phyloP scores from a whole-genome alignment of 257 asterid species.

The Solanum sitiens region DNA sequence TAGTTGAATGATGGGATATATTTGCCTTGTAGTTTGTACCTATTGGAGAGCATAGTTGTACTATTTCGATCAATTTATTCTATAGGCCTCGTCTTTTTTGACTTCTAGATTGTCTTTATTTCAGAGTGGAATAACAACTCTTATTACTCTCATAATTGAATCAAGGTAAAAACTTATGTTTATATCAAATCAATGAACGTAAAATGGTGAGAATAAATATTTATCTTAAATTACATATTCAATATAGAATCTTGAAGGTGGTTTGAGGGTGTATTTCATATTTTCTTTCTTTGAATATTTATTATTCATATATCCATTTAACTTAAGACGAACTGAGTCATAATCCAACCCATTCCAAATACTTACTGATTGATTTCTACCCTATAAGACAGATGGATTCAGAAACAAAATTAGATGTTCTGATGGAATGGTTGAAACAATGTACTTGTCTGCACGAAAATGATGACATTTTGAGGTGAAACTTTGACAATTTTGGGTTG shows the following conservation, averaged over 20 bases:
- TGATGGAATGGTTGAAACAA: background rate
- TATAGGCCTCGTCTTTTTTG: background rate
- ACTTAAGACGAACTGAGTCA: background rate
- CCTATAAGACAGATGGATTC: background rate
- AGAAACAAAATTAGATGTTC: background rate
- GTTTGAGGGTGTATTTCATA: background rate
- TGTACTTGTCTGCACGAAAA: background rate
- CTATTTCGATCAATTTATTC: background rate
- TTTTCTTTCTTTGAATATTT: background rate
- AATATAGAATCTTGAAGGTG: background rate
- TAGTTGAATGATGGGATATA: background rate
- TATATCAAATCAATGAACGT: background rate
- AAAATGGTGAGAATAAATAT: background rate
- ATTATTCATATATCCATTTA: background rate
- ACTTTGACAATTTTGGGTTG: background rate
- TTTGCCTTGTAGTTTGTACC: slow-evolving; percentile 2
- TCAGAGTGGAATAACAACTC: background rate
- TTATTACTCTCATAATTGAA: background rate
- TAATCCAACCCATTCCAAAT: background rate
- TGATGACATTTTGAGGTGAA: background rate
- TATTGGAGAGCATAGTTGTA: background rate
- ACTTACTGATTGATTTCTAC: background rate
- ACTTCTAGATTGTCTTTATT: background rate
- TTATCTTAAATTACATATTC: background rate
- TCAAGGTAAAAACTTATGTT: background rate